phyloP scores from a whole-genome alignment of 805 yeast genomes.

The Candida peoriensis region DNA sequence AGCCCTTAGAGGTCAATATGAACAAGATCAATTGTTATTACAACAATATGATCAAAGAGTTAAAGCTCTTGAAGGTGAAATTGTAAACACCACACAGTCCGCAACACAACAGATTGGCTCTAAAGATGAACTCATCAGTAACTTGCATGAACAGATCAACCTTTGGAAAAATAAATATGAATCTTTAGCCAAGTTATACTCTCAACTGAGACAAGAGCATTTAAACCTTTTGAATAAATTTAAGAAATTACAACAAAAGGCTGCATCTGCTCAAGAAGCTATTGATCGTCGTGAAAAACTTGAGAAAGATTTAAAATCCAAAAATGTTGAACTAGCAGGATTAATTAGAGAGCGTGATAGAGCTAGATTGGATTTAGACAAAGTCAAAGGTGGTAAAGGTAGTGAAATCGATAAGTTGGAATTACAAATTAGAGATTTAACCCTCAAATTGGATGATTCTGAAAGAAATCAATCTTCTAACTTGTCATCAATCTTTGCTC shows the following conservation, averaged over 20 bases:
- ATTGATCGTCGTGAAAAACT: slow-evolving; percentile 75
- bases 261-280: slow-evolving; percentile 86
- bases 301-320: slow-evolving; percentile 79
- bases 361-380: slow-evolving; percentile 77
- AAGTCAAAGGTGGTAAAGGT: slow-evolving; percentile 57
- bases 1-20: slow-evolving; percentile 73
- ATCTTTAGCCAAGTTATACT: slow-evolving; percentile 80
- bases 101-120: slow-evolving; percentile 70
- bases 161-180: slow-evolving; percentile 87
- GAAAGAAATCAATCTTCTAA: slow-evolving; percentile 63
- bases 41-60: slow-evolving; percentile 87
- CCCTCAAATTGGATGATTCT: slow-evolving; percentile 50
- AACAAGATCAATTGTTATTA: slow-evolving; percentile 75
- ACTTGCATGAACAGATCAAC: slow-evolving; percentile 66
- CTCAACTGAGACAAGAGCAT: slow-evolving; percentile 90
- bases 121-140: slow-evolving; percentile 66
- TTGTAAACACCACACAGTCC: slow-evolving; percentile 52
- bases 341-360: slow-evolving; percentile 85
- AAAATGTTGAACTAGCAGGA: slow-evolving; percentile 84
- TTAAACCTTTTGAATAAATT: slow-evolving; percentile 69
- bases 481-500: slow-evolving; percentile 50
- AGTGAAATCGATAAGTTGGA: slow-evolving; percentile 62
- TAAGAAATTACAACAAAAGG: slow-evolving; percentile 80
- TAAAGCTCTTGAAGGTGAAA: slow-evolving; percentile 71
- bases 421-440: slow-evolving; percentile 57